Conservation (phyloP, 768 basidiomycete species). For the Punctularia strigosozonata region DNA sequence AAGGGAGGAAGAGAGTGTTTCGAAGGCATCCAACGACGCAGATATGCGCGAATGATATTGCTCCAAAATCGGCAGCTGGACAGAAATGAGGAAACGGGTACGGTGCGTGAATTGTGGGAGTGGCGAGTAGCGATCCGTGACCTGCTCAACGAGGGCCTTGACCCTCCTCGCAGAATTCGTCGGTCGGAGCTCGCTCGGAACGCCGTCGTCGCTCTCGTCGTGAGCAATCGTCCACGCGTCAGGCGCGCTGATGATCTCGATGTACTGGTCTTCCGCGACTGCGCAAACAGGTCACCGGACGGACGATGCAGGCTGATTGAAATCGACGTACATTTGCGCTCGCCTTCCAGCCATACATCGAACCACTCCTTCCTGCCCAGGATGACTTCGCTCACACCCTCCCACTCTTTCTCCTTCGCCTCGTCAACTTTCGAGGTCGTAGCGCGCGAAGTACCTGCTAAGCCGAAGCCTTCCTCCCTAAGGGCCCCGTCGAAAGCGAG, state of each 20-base stretch:
- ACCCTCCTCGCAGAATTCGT: constrained; percentile 79
- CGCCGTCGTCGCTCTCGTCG: constrained; percentile 33
- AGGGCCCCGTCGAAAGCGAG: constrained; percentile 77
- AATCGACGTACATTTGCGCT: constrained; percentile 64
- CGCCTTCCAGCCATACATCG: constrained; percentile 79
- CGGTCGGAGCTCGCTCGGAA: constrained; percentile 36
- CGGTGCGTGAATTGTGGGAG: constrained; percentile 70
- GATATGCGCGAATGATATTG: constrained; percentile 68
- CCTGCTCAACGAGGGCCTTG: constrained; percentile 80
- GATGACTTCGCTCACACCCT: constrained; percentile 73
- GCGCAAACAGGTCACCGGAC: constrained; percentile 4
- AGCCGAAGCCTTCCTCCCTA: constrained; percentile 58
- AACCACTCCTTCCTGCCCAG: constrained; percentile 85
- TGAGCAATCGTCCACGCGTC: constrained; percentile 84
- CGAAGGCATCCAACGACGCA: constrained; percentile 87
- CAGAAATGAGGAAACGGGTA: constrained; percentile 68
- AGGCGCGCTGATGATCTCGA: constrained; percentile 64
- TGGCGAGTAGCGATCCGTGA: constrained; percentile 90
- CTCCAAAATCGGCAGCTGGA: constrained; percentile 80
- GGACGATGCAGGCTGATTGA: background rate
- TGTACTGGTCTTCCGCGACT: constrained; percentile 87
- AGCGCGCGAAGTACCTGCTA: constrained; percentile 38
- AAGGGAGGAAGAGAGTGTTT: constrained; percentile 78
- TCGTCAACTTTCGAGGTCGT: constrained; percentile 10
- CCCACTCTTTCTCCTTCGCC: constrained; percentile 34